A percentile compares a stretch with the other conserved stretches of the same genome.
Evolutionary conservation across 139 green algal genomes (phyloP).

Genomic region (Yamagishiella unicocca): DNA sequence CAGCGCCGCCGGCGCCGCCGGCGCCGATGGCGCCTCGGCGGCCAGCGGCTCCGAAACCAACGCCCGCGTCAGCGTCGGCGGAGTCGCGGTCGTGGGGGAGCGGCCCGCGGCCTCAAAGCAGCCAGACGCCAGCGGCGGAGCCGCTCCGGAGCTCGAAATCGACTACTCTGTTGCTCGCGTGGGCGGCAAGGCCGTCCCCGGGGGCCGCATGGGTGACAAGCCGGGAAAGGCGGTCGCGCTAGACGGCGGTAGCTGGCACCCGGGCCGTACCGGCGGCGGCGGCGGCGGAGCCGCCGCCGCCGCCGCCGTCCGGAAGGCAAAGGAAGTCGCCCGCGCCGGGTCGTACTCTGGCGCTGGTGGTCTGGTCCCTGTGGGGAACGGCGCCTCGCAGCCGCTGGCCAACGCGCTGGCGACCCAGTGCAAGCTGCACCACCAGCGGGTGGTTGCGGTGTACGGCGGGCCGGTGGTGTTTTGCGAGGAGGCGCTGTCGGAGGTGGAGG

Average conservation of each 20-base stretch:
- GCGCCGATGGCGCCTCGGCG: background rate
- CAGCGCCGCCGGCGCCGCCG: background rate
- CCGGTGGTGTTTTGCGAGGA: conserved; percentile 50
- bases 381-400: conserved; percentile 26
- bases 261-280: background rate
- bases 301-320: background rate
- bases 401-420: conserved; percentile 44
- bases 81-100: no score
- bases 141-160: background rate
- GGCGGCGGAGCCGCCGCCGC: background rate
- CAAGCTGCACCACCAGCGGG: conserved; percentile 40
- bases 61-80: background rate
- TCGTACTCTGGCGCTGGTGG: background rate
- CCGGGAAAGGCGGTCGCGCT: background rate
- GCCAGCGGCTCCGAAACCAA: background rate
- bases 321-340: background rate
- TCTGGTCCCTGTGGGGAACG: background rate
- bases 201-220: background rate
- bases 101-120: background rate
- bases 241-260: background rate
- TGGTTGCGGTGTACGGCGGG: conserved; percentile 34
- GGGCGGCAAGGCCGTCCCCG: background rate
- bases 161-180: conserved; percentile 1
- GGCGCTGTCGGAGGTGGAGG: background rate
- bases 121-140: background rate